Conservation (phyloP, 2,329 filamentous ascomycete species). For the Alternaria sp. region DNA sequence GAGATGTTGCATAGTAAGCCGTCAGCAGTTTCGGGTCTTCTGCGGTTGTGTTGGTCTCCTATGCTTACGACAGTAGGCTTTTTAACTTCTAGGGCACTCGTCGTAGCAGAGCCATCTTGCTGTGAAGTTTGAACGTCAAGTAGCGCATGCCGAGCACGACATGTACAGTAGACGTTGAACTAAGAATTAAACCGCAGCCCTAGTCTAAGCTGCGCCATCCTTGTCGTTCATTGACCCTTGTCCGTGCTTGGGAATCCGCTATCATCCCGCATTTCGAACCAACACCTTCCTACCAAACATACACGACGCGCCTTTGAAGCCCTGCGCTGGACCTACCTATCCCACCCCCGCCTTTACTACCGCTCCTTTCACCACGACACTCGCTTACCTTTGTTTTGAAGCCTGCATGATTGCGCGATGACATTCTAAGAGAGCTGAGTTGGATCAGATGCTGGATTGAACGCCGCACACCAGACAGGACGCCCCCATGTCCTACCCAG, state of each 20-base stretch:
- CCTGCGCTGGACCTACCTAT: constrained; percentile 7
- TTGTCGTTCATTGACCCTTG: constrained; percentile 12
- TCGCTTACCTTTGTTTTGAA: constrained; percentile 14
- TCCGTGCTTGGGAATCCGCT: constrained; percentile 8
- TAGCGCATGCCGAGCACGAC: constrained; percentile 3
- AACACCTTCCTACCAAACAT: constrained; percentile 13
- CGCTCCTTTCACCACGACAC: constrained; percentile 16
- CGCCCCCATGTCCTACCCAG: constrained; percentile 60
- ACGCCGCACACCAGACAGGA: constrained; percentile 35
- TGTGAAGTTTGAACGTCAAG: neutral
- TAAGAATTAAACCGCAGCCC: constrained; percentile 14
- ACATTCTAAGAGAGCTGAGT: constrained; percentile 35
- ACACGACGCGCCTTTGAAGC: constrained; percentile 13
- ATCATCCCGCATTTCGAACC: constrained; percentile 21
- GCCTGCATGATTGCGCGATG: constrained; percentile 33
- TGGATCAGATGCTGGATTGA: constrained; percentile 43
- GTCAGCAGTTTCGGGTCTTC: constrained; percentile 19
- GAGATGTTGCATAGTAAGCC: constrained; percentile 14
- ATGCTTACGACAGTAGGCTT: neutral
- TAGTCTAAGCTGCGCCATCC: constrained; percentile 18
- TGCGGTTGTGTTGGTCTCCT: constrained; percentile 1
- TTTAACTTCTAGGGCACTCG: neutral
- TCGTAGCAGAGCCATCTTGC: neutral
- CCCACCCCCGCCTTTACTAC: constrained; percentile 1
- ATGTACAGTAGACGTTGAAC: constrained; percentile 2